Evolutionary conservation across 2,329 filamentous ascomycete genomes (phyloP), one percentile per base, ranked within the genome.

Genomic region (Diplodia mutila): DNA sequence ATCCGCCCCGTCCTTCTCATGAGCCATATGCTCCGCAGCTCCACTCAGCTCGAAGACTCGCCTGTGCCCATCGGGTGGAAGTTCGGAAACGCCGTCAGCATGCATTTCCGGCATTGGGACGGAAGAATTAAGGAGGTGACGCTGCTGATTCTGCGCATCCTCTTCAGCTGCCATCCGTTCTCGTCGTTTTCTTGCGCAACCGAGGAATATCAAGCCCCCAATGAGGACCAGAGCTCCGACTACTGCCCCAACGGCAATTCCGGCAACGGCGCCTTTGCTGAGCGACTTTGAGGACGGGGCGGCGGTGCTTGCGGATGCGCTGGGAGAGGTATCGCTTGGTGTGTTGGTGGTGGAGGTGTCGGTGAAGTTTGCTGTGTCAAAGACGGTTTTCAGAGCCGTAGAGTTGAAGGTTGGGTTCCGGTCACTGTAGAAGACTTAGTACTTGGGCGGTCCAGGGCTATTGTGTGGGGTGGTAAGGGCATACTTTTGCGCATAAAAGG

Each of bases 331-430:
- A 21, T 39, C 29, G 16, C 42, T 16, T 27, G 55, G n/a, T 1
- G 29, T 32, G 8, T 21, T 52, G 29, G 14, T 61, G 21, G 37
- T 61, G 51, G 12, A 32, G 2, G 32, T 48, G 21, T 21, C 6
- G 23, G 57, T 61, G 29, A 63, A 67, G 34, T 54, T 67, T 39
- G 57, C 54, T 9, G 54, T 51, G 9, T 49, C 55, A 16, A 67
- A 61, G 11, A 61, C 46, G 7, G 25, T 18, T 8, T 48, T 61
- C 16, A 67, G 65, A 16, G 23, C 37, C 0, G 65, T 49, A 8
- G 48, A 42, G 34, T 67, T 57, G 23, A 51, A 67, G 12, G 12
- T 16, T 1, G 65, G 34, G 1, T 52, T 63, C 32, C 48, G 54
- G 46, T n/a, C n/a, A 6, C 48, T 42, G 32, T 54, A 18, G 27